These are phyloP conservation scores for Cymodocea nodosa DNA, from an alignment of 116 monocot genomes.

Conservation along the genomic window DNA sequence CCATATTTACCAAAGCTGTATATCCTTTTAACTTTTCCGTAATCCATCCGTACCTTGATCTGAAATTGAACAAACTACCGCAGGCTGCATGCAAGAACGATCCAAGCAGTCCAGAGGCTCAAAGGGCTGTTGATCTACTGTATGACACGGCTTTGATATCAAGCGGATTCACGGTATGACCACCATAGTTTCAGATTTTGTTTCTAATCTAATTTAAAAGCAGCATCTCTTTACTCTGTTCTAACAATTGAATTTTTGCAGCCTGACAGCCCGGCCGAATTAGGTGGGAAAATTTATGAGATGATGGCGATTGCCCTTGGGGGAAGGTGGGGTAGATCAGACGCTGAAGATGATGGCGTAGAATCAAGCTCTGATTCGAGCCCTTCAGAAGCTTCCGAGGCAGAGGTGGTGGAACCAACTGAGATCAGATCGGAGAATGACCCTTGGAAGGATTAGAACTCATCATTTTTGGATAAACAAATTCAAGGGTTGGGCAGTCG, in stretches of 20 bases:
- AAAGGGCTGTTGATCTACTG: constrained; percentile 34
- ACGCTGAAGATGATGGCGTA: constrained; percentile 6
- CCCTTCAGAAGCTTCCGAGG: constrained; percentile 6
- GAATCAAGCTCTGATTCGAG: constrained; percentile 2
- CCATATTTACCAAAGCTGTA: not conserved
- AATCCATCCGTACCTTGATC: no score
- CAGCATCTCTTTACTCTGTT: not conserved
- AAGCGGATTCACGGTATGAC: constrained; percentile 45
- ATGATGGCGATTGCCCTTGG: constrained; percentile 55
- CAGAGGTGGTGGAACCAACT: constrained; percentile 71
- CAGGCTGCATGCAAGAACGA: constrained; percentile 52
- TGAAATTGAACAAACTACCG: not conserved
- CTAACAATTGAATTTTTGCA: constrained; percentile 8
- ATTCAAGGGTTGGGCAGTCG: no score
- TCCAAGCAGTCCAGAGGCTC: constrained; percentile 28
- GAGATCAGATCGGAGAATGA: constrained; percentile 79
- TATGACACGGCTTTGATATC: constrained; percentile 52
- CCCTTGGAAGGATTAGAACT: constrained; percentile 56
- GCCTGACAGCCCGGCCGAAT: constrained; percentile 80
- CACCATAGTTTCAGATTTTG: not conserved
- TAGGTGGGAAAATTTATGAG: constrained; percentile 80
- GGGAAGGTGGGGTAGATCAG: constrained; percentile 80
- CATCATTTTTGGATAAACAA: no score
- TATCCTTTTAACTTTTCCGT: no score
- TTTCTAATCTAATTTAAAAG: not conserved